Evolutionary conservation across 2,329 filamentous ascomycete genomes (phyloP).

Genomic region (Cladosporium velox): DNA sequence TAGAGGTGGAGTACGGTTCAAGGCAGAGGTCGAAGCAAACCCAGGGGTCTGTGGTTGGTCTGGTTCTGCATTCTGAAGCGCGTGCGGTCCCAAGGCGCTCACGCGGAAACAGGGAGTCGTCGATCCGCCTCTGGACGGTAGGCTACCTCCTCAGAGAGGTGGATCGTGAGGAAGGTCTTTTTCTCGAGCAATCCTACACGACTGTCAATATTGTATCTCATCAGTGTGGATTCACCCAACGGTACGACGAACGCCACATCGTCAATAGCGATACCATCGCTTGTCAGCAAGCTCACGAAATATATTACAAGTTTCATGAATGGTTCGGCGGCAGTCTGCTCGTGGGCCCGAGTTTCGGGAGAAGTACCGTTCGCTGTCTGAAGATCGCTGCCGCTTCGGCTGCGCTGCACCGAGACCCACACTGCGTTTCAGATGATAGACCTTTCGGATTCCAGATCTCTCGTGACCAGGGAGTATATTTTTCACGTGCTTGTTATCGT

Average conservation of each 20-base stretch:
- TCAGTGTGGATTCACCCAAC: background rate
- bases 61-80: background rate
- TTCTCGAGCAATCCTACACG: background rate
- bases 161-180: background rate
- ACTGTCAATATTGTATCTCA: background rate
- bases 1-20: constrained; percentile 14
- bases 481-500: background rate
- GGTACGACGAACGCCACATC: background rate
- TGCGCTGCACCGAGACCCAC: constrained; percentile 10
- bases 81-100: constrained; percentile 10
- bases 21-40: background rate
- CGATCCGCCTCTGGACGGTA: background rate
- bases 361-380: constrained; percentile 6
- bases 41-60: constrained; percentile 17
- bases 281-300: background rate
- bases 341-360: background rate
- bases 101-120: background rate
- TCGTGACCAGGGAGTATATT: background rate
- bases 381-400: constrained; percentile 12
- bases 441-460: constrained; percentile 3
- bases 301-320: background rate
- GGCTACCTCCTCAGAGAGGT: background rate
- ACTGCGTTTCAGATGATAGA: constrained; percentile 5
- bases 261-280: background rate
- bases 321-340: constrained; percentile 6